A percentile compares a stretch with the other conserved stretches of the same genome.
Conservation (phyloP, 1,284 basidiomycete genomes). For the Ceratobasidium sp. region DNA sequence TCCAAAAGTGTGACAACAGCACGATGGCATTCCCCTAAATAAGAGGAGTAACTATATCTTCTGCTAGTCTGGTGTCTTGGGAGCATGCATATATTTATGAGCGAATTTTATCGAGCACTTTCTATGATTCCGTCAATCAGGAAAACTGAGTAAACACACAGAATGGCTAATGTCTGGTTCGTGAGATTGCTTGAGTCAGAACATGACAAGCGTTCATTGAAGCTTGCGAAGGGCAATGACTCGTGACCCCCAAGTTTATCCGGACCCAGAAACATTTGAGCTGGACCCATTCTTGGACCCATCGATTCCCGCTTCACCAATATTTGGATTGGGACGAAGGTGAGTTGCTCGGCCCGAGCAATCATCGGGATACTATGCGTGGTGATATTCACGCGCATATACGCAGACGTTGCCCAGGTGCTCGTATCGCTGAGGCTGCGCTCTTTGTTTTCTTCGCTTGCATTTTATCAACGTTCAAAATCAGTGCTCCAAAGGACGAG, state of each 20-base stretch:
- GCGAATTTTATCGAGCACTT: too few species aligned
- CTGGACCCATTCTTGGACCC: constrained; percentile 2
- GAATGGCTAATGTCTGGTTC: constrained; percentile 10
- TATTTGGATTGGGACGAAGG: constrained; percentile 2
- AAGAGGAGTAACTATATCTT: too few species aligned
- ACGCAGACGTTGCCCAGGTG: constrained; percentile 20
- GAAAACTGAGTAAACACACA: too few species aligned
- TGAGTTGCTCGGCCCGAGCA: not conserved
- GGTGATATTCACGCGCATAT: not conserved
- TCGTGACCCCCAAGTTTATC: not conserved
- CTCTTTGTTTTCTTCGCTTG: constrained; percentile 8
- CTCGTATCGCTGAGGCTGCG: constrained; percentile 10
- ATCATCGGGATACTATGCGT: not conserved
- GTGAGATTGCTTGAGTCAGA: not conserved
- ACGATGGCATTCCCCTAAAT: too few species aligned
- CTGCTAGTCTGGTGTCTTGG: too few species aligned
- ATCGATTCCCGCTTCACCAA: not conserved
- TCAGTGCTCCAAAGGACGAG: constrained; percentile 39
- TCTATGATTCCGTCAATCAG: too few species aligned
- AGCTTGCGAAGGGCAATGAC: constrained; percentile 13
- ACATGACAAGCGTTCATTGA: too few species aligned
- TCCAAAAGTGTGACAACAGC: too few species aligned
- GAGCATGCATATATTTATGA: too few species aligned
- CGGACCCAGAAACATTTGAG: not conserved
- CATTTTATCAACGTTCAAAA: constrained; percentile 44